Percentiles rank a stretch among this genome's conserved stretches.
phyloP scores from a whole-genome alignment of 768 basidiomycete species.

The Suillus subluteus region DNA sequence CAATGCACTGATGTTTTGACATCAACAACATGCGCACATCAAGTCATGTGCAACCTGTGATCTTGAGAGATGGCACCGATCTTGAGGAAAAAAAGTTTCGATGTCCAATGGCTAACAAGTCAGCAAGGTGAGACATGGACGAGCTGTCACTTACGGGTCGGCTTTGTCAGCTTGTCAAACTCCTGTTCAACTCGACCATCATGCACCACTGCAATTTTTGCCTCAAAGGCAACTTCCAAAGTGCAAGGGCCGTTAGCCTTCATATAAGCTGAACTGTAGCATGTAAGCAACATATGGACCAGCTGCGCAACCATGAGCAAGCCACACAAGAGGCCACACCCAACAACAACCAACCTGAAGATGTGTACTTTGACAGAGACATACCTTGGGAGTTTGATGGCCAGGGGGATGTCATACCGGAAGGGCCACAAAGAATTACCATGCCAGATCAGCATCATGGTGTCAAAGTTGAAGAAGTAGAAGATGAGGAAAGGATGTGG shows the following conservation, averaged over 20 bases:
- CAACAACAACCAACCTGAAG: background rate
- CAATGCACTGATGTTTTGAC: too few relatives aligned
- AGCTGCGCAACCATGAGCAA: background rate
- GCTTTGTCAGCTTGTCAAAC: background rate
- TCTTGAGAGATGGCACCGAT: too few relatives aligned
- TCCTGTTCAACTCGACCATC: background rate
- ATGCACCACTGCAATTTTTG: conserved; percentile 8
- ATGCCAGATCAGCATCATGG: conserved; percentile 8
- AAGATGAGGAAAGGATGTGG: background rate
- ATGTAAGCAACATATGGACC: conserved; percentile 3
- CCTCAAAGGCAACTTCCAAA: background rate
- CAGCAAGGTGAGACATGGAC: too few relatives aligned
- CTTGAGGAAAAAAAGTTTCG: too few relatives aligned
- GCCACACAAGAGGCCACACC: background rate
- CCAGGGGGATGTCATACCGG: background rate
- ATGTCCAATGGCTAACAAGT: too few relatives aligned
- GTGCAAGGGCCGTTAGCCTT: background rate
- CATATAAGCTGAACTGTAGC: background rate
- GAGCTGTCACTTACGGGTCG: background rate
- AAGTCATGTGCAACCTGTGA: too few relatives aligned
- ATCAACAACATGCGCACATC: too few relatives aligned
- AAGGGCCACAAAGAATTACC: background rate
- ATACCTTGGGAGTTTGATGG: conserved; percentile 1
- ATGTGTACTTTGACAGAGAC: background rate
- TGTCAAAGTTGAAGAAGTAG: background rate